Base-by-base conservation (phyloP, 129 eudicot species). In the Artemisia annua region DNA sequence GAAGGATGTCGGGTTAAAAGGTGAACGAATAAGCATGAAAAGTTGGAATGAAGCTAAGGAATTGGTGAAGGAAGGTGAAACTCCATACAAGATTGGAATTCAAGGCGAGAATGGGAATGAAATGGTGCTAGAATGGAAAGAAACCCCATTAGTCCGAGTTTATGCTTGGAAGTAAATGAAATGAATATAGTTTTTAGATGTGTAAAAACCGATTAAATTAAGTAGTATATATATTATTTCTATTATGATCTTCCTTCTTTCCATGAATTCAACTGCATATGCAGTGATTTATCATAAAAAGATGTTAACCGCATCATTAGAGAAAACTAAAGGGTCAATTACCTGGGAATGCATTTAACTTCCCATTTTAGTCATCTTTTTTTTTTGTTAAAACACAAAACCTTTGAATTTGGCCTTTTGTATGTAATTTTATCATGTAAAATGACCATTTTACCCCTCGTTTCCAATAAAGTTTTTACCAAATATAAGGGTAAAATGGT, bases 51-150 rank as follows among this genome's bases (percentile, higher is more conserved):
- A 88, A 69, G 89, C 96, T 1, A 81, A 48, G 66, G 82, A 79
- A 71, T 28, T 85, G 78, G 88, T 83, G 58, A 81, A 69, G 56
- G 90, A 79, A 79, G 80, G 87, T n/a, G 82, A 81, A 56, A 81
- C 83, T 76, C 75, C 62, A 32, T 88, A 83, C 63, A 71, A 26
- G 35, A 85, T 85, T 51, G 74, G 80, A 46, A 49, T 85, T 49
- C 82, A 76, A 69, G 88, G 91, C 15, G 72, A 69, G n/a, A 17
- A 50, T 60, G 70, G 66, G 67, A 83, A 88, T 83, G 85, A 88
- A 69, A 72, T 83, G 85, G 86, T 83, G 44, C 26, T 88, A 77
- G 78, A 80, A 74, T 88, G 95, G 88, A 85, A 78, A 49, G 87
- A 79, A 16, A 71, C 17, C 60, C 71, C 82, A 17, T 50, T 85